phyloP scores from a whole-genome alignment of 2,329 filamentous ascomycete species.

The Epichloe coenophiala region DNA sequence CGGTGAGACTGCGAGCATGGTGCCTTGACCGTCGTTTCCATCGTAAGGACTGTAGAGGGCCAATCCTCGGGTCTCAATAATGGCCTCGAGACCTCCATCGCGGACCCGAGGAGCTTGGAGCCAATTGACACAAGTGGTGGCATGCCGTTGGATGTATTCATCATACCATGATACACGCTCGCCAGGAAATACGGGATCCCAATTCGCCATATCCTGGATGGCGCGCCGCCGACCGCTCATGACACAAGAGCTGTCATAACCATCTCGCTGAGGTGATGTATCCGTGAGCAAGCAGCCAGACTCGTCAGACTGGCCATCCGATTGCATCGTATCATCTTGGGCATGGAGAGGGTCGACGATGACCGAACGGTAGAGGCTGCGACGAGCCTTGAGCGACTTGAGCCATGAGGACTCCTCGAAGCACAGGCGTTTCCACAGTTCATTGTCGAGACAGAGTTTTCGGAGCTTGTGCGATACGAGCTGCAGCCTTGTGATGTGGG shows the following conservation, averaged over 20 bases:
- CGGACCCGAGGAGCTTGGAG: constrained; percentile 46
- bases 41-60: constrained; percentile 46
- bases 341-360: constrained; percentile 2
- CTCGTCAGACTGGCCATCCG: background rate
- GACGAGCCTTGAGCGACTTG: constrained; percentile 37
- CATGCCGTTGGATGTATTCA: constrained; percentile 76
- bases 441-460: constrained; percentile 56
- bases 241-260: background rate
- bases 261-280: background rate
- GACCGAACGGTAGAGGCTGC: constrained; percentile 19
- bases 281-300: background rate
- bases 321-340: constrained; percentile 7
- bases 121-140: constrained; percentile 63
- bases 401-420: constrained; percentile 58
- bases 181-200: constrained; percentile 63
- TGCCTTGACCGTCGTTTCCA: constrained; percentile 30
- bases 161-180: constrained; percentile 76
- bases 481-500: constrained; percentile 48
- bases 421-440: constrained; percentile 63
- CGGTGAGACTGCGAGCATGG: constrained; percentile 54
- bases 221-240: constrained; percentile 6
- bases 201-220: constrained; percentile 54
- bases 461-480: constrained; percentile 54
- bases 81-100: constrained; percentile 28
- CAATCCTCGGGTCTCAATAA: constrained; percentile 58